phyloP scores from a whole-genome alignment of 257 asterid genomes.

The Solanum medicagineum region DNA sequence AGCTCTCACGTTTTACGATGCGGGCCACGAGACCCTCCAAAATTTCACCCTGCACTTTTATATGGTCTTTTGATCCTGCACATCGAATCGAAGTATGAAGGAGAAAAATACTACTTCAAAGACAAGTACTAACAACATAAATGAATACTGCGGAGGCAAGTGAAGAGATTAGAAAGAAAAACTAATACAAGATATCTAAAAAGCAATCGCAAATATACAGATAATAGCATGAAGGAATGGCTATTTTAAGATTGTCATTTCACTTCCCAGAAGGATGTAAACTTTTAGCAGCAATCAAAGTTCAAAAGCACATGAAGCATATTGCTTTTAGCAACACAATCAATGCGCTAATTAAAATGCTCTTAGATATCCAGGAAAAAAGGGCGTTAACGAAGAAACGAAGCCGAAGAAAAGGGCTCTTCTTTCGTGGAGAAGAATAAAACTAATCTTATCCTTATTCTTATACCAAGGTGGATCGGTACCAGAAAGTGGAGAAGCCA shows the following conservation, averaged over 20 bases:
- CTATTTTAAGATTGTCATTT: neutral
- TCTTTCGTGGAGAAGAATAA: conserved; percentile 9
- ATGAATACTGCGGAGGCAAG: neutral
- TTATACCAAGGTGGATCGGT: conserved; percentile 45
- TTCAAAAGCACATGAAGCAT: neutral
- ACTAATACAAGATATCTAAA: neutral
- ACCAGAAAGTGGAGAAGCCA: conserved; percentile 64
- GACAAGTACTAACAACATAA: neutral
- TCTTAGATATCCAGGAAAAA: neutral
- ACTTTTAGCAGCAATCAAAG: neutral
- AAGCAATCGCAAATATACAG: neutral
- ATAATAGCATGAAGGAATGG: neutral
- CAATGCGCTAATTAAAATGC: neutral
- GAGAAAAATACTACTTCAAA: neutral
- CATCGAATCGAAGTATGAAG: neutral
- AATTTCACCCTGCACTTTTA: conserved; percentile 88
- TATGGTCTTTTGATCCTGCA: conserved; percentile 85
- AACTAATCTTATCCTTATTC: neutral
- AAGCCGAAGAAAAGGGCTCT: conserved; percentile 51
- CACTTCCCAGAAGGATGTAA: neutral
- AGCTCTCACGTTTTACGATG: conserved; percentile 68
- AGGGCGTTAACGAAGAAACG: conserved; percentile 38
- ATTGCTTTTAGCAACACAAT: neutral
- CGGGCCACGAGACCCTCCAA: conserved; percentile 99
- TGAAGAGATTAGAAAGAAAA: neutral